Percentiles rank a stretch among this genome's conserved stretches.
These are phyloP conservation scores for Rhizophagus clarus DNA, from an alignment of 192 early-diverging fungal genomes.

Conservation along the genomic window DNA sequence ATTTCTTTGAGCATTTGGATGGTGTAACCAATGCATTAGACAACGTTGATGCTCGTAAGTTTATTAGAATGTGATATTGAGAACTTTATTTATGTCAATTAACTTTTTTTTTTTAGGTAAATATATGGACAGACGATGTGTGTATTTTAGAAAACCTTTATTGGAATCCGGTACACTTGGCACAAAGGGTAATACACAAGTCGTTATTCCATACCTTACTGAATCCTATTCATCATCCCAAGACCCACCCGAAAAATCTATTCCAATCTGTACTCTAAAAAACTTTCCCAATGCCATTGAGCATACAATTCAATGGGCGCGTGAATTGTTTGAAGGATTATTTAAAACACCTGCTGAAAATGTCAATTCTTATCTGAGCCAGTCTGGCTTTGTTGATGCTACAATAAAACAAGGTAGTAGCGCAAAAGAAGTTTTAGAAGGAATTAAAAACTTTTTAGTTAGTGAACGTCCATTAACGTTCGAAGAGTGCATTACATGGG, in stretches of 20 bases:
- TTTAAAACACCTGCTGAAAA: slow-evolving; percentile 92
- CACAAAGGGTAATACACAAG: slow-evolving; percentile 99
- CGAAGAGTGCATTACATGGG: slow-evolving; percentile 92
- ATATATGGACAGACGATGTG: slow-evolving; percentile 97
- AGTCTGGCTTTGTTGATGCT: slow-evolving; percentile 80
- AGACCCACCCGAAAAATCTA: slow-evolving; percentile 97
- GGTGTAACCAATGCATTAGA: slow-evolving; percentile 98
- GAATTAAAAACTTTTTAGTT: slow-evolving; percentile 75
- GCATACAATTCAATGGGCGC: slow-evolving; percentile 94
- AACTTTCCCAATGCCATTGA: slow-evolving; percentile 90
- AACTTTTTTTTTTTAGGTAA: slow-evolving; percentile 33
- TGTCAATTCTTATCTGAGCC: slow-evolving; percentile 90
- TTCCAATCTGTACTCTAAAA: slow-evolving; percentile 87
- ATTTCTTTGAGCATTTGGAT: slow-evolving; percentile 85
- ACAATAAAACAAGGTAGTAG: slow-evolving; percentile 76
- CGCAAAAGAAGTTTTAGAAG: slow-evolving; percentile 78
- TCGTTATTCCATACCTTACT: slow-evolving; percentile 92
- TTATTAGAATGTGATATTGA: neutral
- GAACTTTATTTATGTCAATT: too few relatives aligned
- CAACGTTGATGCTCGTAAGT: slow-evolving; percentile 94
- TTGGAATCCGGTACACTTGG: slow-evolving; percentile 98
- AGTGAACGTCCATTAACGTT: slow-evolving; percentile 82
- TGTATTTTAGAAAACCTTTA: slow-evolving; percentile 93
- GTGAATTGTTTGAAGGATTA: slow-evolving; percentile 94
- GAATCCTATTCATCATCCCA: slow-evolving; percentile 98